phyloP scores from a whole-genome alignment of 106 monocot genomes.

The Dendrobium nobile region DNA sequence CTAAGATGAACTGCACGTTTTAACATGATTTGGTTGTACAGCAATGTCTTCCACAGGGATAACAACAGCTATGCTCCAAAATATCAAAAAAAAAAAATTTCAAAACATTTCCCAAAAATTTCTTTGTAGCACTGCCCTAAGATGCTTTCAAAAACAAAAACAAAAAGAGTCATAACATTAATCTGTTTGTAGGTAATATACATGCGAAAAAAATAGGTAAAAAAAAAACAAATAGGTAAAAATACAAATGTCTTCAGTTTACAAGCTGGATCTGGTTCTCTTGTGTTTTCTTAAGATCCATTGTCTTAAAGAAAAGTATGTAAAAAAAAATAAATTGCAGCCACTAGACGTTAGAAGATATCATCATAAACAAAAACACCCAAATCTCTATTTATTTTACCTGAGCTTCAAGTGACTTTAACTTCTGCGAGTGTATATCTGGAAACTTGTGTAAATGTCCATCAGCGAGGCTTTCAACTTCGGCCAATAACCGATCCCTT shows the following conservation, averaged over 20 bases:
- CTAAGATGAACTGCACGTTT: too few species aligned
- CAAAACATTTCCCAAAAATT: too few species aligned
- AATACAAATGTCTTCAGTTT: conserved; percentile 65
- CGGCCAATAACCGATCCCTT: conserved; percentile 70
- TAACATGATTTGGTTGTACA: too few species aligned
- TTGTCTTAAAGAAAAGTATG: conserved; percentile 44
- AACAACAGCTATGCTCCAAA: too few species aligned
- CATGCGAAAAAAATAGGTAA: too few species aligned
- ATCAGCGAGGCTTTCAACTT: conserved; percentile 83
- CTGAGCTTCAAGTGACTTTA: conserved; percentile 91
- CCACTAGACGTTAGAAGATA: not conserved
- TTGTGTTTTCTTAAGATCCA: conserved; percentile 97
- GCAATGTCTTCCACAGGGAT: too few species aligned
- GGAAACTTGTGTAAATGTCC: conserved; percentile 54
- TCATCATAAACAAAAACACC: conserved; percentile 5
- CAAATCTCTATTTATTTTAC: conserved; percentile 18
- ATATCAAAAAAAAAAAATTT: too few species aligned
- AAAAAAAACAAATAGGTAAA: not conserved
- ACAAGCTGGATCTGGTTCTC: conserved; percentile 92
- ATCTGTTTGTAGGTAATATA: not conserved
- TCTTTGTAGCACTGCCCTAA: too few species aligned
- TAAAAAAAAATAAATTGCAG: not conserved
- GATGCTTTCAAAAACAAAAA: not conserved
- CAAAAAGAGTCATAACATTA: not conserved
- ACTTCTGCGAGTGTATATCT: conserved; percentile 76